Percentiles rank a stretch among this genome's conserved stretches.
These are phyloP conservation scores for Podospora pseudocomata DNA, from an alignment of 495 filamentous ascomycete species.

Conservation along the genomic window DNA sequence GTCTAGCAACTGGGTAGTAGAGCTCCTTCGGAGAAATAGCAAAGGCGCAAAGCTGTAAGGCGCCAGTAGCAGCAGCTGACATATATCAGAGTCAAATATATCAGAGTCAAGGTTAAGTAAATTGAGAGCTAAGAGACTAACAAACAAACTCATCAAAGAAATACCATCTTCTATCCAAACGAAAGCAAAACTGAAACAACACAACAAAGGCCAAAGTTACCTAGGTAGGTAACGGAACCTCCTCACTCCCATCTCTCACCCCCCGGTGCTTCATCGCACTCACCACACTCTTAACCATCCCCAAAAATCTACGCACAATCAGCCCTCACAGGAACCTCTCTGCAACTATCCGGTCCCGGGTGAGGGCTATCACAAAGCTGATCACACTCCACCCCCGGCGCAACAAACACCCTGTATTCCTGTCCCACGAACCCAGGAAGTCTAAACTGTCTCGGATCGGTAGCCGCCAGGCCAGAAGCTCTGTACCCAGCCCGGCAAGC, in stretches of 20 bases:
- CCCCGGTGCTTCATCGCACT: no score
- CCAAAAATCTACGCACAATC: conserved; percentile 9
- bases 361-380: conserved; percentile 19
- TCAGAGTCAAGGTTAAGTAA: background rate
- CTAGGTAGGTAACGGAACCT: background rate
- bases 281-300: no score
- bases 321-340: conserved; percentile 23
- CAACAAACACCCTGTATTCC: conserved; percentile 25
- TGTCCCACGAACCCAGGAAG: conserved; percentile 19
- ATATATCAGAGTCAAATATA: background rate
- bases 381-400: conserved; percentile 25
- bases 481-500: conserved; percentile 26
- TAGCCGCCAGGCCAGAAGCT: conserved; percentile 15
- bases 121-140: background rate
- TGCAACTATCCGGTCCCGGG: conserved; percentile 21
- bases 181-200: background rate
- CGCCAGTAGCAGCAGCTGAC: no score
- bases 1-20: no score
- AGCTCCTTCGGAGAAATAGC: no score
- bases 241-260: background rate
- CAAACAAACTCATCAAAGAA: background rate
- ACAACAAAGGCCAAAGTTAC: background rate
- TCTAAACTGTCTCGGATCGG: conserved; percentile 24
- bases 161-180: background rate
- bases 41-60: no score